phyloP scores from a whole-genome alignment of 164 flowering plant species.

The Houttuynia cordata region DNA sequence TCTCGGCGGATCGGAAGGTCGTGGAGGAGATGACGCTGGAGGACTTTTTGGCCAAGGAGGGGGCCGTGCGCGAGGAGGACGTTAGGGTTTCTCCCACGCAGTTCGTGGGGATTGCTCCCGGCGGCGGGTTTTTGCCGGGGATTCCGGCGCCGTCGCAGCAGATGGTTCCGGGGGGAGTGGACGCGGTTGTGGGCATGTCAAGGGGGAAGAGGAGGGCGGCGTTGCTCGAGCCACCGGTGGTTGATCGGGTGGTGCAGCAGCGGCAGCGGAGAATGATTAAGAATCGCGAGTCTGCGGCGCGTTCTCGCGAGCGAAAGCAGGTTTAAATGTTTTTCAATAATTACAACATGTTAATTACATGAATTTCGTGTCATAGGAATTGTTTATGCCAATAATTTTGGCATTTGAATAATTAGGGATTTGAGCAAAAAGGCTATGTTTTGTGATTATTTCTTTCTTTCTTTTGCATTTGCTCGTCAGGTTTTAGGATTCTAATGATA shows the following conservation, averaged over 20 bases:
- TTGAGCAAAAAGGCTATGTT: too few species aligned
- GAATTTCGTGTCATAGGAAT: too few species aligned
- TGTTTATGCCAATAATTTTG: too few species aligned
- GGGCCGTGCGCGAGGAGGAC: slow-evolving; percentile 31
- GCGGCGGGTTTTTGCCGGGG: slow-evolving; percentile 17
- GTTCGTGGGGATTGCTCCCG: slow-evolving; percentile 25
- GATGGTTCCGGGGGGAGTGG: slow-evolving; percentile 21
- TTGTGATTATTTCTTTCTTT: neutral
- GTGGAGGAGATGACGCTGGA: slow-evolving; percentile 58
- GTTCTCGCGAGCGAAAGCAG: slow-evolving; percentile 77
- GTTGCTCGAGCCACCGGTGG: slow-evolving; percentile 19
- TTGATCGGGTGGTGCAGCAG: slow-evolving; percentile 64
- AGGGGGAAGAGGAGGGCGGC: slow-evolving; percentile 28
- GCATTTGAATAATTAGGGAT: too few species aligned
- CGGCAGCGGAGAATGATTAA: slow-evolving; percentile 74
- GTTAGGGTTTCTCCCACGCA: slow-evolving; percentile 20
- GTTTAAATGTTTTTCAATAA: too few species aligned
- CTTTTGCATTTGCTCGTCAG: neutral
- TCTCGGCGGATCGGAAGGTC: slow-evolving; percentile 12
- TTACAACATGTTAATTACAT: too few species aligned
- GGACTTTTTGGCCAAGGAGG: slow-evolving; percentile 53
- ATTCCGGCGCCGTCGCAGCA: slow-evolving; percentile 16
- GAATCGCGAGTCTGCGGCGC: slow-evolving; percentile 68
- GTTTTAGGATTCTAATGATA: too few species aligned
- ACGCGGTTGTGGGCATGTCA: slow-evolving; percentile 17